Conservation (phyloP, 108 stramenopile species). For the Cyclotella baltica region DNA sequence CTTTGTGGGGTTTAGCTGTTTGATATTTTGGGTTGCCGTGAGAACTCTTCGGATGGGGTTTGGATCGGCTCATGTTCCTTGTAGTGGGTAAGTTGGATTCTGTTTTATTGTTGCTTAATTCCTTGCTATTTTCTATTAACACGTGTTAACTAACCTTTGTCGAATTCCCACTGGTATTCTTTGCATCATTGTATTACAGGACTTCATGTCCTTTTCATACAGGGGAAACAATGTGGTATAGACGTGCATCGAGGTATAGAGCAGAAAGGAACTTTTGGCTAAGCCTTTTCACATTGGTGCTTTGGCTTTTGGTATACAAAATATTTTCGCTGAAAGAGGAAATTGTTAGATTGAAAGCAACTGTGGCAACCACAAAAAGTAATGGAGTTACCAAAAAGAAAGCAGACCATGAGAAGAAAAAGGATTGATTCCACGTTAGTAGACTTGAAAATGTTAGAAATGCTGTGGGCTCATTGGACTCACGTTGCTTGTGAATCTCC, state of each 20-base stretch:
- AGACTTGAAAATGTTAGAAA: too few species aligned
- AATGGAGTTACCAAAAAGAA: slow-evolving; percentile 10
- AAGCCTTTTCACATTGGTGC: slow-evolving; percentile 44
- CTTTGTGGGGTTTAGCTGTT: slow-evolving; percentile 32
- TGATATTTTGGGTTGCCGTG: slow-evolving; percentile 31
- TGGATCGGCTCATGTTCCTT: slow-evolving; percentile 40
- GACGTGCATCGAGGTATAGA: slow-evolving; percentile 40
- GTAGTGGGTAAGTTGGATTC: slow-evolving; percentile 38
- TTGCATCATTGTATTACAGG: slow-evolving; percentile 8
- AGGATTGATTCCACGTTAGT: not conserved
- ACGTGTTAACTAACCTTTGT: too few species aligned
- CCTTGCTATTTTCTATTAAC: too few species aligned
- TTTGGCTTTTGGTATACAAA: slow-evolving; percentile 55
- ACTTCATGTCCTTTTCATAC: slow-evolving; percentile 44
- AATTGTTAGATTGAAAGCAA: slow-evolving; percentile 34
- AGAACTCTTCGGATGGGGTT: slow-evolving; percentile 34
- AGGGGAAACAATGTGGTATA: slow-evolving; percentile 58
- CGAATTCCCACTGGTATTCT: not conserved
- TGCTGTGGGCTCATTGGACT: too few species aligned
- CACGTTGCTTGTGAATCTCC: too few species aligned
- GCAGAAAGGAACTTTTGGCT: slow-evolving; percentile 60
- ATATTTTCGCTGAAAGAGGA: slow-evolving; percentile 43
- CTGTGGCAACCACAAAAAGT: slow-evolving; percentile 14
- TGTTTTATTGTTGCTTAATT: not conserved
- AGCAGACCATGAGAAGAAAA: slow-evolving; percentile 1